Evolutionary conservation across 768 basidiomycete species (phyloP), one percentile per base, ranked within the genome.

Genomic region (Auricularia sp.): DNA sequence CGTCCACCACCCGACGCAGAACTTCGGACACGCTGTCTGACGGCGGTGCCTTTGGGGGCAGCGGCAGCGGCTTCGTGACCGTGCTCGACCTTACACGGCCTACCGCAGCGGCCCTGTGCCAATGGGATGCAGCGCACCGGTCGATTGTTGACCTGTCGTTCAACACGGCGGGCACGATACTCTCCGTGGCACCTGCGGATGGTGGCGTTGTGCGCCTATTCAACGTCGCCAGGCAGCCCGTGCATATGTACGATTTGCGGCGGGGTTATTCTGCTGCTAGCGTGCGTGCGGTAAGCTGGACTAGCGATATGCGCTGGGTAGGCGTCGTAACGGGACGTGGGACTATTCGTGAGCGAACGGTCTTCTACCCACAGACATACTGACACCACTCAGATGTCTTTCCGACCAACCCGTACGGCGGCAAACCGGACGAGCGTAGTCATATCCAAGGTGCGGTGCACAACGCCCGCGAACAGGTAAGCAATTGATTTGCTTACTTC

Each of bases 361-460:
- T 51, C n/a, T 11, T 64, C 18, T 24, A n/a, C 37, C 51, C 29
- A 29, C 29, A 29, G 29, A 29, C 29, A 29, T 29, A 29, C 44
- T 54, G 4, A 24, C 54, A 34, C 18, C 29, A 14, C 0, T 74
- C 86, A 24, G 90, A 93, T 74, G 75, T 92, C 0, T 93, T 91
- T 70, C 83, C 87, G 7, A 77, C 86, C 7, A 89, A 92, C 71
- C 90, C 90, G 3, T 86, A 86, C 65, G 92, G 90, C 1, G 88
- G 92, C 3, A 78, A 77, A 37, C 77, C 87, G 1, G 86, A 91
- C 75, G 74, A 82, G 37, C 73, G 73, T 39, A 86, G 88, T 61
- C 86, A 89, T 74, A 68, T 86, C 64, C 79, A 82, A 44, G 83
- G 82, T 5, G 76, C 77, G 70, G 85, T 90, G 0, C 72, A 76